Conservation (phyloP, 768 basidiomycete species). For the Hericium erinaceus region DNA sequence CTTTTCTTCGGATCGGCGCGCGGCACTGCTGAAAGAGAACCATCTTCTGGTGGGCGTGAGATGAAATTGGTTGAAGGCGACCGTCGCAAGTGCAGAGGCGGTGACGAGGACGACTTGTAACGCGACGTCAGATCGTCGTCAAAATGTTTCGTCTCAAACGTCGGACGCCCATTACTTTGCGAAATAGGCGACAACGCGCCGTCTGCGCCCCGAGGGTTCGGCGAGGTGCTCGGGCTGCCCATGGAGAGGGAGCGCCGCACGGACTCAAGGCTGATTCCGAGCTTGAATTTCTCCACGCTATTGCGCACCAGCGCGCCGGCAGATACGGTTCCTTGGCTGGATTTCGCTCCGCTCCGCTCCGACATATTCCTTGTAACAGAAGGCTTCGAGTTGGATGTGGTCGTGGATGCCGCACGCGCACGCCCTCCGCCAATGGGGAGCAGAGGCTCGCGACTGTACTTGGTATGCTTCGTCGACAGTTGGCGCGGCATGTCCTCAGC, state of each 20-base stretch:
- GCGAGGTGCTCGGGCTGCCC: conserved; percentile 9
- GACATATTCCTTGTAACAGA: conserved; percentile 18
- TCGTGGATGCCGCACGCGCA: conserved; percentile 11
- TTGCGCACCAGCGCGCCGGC: conserved; percentile 37
- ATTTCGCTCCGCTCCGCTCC: conserved; percentile 20
- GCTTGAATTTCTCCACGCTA: conserved; percentile 52
- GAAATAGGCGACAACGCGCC: not conserved
- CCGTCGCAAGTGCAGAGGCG: conserved; percentile 5
- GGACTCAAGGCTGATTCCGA: conserved; percentile 32
- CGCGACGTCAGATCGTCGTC: conserved; percentile 5
- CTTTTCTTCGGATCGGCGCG: conserved; percentile 24
- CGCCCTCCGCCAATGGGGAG: conserved; percentile 41
- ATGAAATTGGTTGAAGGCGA: conserved; percentile 5
- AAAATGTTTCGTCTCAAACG: conserved; percentile 10
- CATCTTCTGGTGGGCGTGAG: conserved; percentile 11
- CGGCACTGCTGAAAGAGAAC: conserved; percentile 26
- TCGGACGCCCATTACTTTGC: not conserved
- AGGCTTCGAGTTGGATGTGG: conserved; percentile 18
- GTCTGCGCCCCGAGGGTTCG: conserved; percentile 7
- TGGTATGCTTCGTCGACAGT: conserved; percentile 31
- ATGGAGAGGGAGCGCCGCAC: conserved; percentile 17
- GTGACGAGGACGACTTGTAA: conserved; percentile 8
- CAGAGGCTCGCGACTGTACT: conserved; percentile 66
- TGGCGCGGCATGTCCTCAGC: conserved; percentile 22
- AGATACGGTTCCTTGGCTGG: conserved; percentile 9